A percentile compares a stretch with the other conserved stretches of the same genome.
Evolutionary conservation across 2,329 filamentous ascomycete genomes (phyloP).

Genomic region (Alternaria sp.): DNA sequence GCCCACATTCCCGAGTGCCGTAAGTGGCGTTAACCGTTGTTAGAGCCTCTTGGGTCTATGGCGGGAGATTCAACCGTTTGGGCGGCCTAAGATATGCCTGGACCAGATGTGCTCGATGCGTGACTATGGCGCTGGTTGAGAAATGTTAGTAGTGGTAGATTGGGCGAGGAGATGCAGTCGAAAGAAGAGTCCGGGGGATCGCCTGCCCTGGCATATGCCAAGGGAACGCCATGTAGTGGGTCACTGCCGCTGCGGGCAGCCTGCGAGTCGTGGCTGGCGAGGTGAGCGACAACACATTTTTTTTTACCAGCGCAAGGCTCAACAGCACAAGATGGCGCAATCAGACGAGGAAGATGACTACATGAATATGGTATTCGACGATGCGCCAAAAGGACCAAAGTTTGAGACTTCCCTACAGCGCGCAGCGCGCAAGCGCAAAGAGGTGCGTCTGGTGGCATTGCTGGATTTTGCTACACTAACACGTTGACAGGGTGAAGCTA

Average conservation of each 20-base stretch:
- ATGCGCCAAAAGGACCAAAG: conserved; percentile 59
- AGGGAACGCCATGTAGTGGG: conserved; percentile 25
- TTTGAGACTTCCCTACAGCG: conserved; percentile 71
- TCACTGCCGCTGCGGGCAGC: conserved; percentile 10
- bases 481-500: conserved; percentile 35
- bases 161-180: conserved; percentile 8
- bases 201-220: conserved; percentile 20
- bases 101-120: background rate
- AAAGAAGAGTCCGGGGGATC: conserved; percentile 23
- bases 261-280: conserved; percentile 18
- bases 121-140: background rate
- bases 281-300: conserved; percentile 4
- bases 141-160: background rate
- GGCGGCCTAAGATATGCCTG: background rate
- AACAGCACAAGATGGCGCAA: conserved; percentile 36
- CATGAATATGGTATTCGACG: conserved; percentile 92
- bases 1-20: background rate
- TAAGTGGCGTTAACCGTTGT: background rate
- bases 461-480: conserved; percentile 21
- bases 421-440: conserved; percentile 62
- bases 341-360: conserved; percentile 88
- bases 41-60: background rate
- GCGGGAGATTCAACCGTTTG: background rate
- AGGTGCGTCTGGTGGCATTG: conserved; percentile 43
- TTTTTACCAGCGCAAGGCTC: background rate